A percentile compares a stretch with the other conserved stretches of the same genome.
Conservation (phyloP, 306 rosid species). For the Ormosia semicastrata region DNA sequence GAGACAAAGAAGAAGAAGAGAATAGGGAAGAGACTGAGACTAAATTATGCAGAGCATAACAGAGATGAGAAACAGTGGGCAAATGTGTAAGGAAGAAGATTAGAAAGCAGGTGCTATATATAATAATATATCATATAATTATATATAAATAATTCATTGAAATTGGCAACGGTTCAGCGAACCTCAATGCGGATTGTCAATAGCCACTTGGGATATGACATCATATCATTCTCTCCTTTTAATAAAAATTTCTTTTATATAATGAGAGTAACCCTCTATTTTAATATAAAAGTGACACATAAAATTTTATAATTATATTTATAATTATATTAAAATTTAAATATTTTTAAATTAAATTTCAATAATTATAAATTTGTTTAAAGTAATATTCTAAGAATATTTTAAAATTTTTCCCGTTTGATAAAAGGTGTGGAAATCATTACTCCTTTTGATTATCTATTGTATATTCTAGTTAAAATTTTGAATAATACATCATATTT, state of each 20-base stretch:
- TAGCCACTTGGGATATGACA: background rate
- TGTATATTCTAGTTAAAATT: too few species aligned
- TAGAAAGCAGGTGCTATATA: background rate
- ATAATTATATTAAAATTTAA: too few species aligned
- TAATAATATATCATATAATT: background rate
- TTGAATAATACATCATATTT: too few species aligned
- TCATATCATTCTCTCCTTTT: background rate
- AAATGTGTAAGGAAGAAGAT: background rate
- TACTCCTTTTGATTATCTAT: background rate
- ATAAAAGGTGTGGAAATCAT: background rate
- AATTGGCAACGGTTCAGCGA: background rate
- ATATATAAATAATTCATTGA: background rate
- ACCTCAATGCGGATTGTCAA: background rate
- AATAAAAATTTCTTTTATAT: too few species aligned
- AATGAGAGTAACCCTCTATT: too few species aligned
- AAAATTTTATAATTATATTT: too few species aligned
- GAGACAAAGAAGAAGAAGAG: background rate
- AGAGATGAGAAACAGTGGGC: background rate
- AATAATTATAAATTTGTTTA: too few species aligned
- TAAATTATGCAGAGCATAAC: background rate
- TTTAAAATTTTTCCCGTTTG: too few species aligned
- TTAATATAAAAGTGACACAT: too few species aligned
- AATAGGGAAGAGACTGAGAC: background rate
- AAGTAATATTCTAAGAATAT: too few species aligned
- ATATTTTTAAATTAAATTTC: too few species aligned